phyloP scores from a whole-genome alignment of 73 alveolate genomes.

The Tetrahymena elliotti region DNA sequence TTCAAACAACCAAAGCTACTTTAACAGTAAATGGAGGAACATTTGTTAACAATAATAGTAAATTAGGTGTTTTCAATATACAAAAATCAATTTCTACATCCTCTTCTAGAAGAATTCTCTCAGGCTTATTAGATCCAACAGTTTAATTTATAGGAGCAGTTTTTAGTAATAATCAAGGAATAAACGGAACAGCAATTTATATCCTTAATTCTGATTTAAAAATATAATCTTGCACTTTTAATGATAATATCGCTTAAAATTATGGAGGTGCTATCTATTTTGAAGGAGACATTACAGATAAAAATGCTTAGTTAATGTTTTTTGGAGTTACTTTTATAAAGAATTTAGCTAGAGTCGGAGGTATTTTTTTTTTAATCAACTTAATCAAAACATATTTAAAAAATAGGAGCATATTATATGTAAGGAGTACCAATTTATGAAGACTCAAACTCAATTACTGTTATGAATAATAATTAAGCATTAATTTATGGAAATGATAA shows the following conservation, averaged over 20 bases:
- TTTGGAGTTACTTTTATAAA: neutral
- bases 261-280: neutral
- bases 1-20: neutral
- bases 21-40: neutral
- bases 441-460: neutral
- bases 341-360: neutral
- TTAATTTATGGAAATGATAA: conserved; percentile 13
- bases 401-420: conserved; percentile 5
- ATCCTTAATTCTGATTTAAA: neutral
- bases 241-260: neutral
- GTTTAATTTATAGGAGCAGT: neutral
- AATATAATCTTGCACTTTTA: neutral
- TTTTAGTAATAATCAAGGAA: neutral
- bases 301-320: neutral
- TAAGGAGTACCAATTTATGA: conserved; percentile 11
- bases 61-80: neutral
- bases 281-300: neutral
- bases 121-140: neutral
- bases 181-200: neutral
- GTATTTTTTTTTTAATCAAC: neutral
- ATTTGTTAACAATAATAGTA: neutral
- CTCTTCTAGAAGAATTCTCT: neutral
- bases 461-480: conserved; percentile 17
- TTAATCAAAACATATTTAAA: neutral
- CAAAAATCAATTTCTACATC: neutral